Evolutionary conservation across 2,329 filamentous ascomycete genomes (phyloP).

Genomic region (Zymoseptoria brevis): DNA sequence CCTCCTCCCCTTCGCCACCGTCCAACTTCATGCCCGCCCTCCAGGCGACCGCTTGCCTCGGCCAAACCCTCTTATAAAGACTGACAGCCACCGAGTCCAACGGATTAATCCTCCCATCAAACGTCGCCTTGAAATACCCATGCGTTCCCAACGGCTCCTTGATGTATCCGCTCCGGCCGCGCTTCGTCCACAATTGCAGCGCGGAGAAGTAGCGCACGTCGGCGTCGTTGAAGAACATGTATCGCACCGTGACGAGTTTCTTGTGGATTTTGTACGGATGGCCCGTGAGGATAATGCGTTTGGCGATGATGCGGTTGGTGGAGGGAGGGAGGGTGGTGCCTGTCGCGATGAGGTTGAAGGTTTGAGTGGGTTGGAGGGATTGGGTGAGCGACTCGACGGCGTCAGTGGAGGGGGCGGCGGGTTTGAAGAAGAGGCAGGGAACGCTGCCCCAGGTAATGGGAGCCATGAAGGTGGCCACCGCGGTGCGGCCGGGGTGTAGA

Average conservation of each 20-base stretch:
- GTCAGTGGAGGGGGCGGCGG: slow-evolving; percentile 34
- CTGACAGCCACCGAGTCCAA: slow-evolving; percentile 90
- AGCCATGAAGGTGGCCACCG: slow-evolving; percentile 81
- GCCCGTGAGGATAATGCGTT: slow-evolving; percentile 86
- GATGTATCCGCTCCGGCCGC: slow-evolving; percentile 81
- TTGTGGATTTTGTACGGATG: slow-evolving; percentile 99
- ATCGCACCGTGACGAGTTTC: slow-evolving; percentile 89
- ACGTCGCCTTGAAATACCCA: slow-evolving; percentile 99
- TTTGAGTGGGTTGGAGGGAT: slow-evolving; percentile 18
- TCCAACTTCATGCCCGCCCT: slow-evolving; percentile 1
- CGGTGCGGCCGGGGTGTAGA: slow-evolving; percentile 81
- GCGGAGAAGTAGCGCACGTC: slow-evolving; percentile 98
- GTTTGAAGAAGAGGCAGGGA: slow-evolving; percentile 80
- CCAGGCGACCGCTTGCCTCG: slow-evolving; percentile 41
- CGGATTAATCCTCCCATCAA: slow-evolving; percentile 91
- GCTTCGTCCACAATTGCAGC: slow-evolving; percentile 84
- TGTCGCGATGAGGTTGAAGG: slow-evolving; percentile 68
- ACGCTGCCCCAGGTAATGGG: slow-evolving; percentile 91
- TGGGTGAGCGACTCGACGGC: slow-evolving; percentile 34
- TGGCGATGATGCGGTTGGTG: slow-evolving; percentile 71
- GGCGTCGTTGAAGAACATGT: slow-evolving; percentile 98
- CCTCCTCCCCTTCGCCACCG: neutral
- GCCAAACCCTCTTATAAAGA: slow-evolving; percentile 49
- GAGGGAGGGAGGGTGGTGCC: slow-evolving; percentile 79
- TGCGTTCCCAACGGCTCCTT: slow-evolving; percentile 94